phyloP scores from a whole-genome alignment of 2,329 filamentous ascomycete genomes.

The Cladophialophora immunda region DNA sequence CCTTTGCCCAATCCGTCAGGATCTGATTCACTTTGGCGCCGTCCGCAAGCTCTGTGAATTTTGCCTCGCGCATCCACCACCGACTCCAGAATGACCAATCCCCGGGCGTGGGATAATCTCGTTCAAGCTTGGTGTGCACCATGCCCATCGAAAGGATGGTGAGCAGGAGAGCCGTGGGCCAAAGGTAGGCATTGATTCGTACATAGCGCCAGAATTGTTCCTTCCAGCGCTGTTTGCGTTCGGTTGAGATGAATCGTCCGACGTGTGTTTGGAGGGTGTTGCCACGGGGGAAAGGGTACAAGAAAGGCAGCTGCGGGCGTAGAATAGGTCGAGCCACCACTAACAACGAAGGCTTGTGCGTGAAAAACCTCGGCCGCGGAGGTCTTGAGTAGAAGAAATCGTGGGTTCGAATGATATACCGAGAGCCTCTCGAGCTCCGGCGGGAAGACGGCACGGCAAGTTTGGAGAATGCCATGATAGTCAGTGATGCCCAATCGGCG shows the following conservation, averaged over 20 bases:
- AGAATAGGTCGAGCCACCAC: constrained; percentile 57
- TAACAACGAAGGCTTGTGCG: constrained; percentile 63
- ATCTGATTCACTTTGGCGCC: constrained; percentile 62
- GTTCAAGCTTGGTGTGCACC: constrained; percentile 78
- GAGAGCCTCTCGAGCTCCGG: constrained; percentile 15
- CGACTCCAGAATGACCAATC: constrained; percentile 81
- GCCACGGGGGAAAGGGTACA: constrained; percentile 61
- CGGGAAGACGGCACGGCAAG: constrained; percentile 12
- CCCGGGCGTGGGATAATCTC: constrained; percentile 78
- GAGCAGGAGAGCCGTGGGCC: constrained; percentile 68
- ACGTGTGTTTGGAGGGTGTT: constrained; percentile 65
- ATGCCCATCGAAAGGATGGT: constrained; percentile 71
- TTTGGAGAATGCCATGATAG: constrained; percentile 17
- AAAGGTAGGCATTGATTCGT: constrained; percentile 75
- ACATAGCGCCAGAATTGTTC: constrained; percentile 75
- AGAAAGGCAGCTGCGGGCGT: constrained; percentile 72
- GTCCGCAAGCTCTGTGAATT: constrained; percentile 61
- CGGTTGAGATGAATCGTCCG: constrained; percentile 79
- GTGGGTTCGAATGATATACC: background rate
- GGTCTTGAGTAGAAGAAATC: constrained; percentile 34
- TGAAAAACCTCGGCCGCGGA: constrained; percentile 61
- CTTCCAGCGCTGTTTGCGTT: constrained; percentile 64
- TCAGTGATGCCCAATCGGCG: background rate
- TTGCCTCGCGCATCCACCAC: constrained; percentile 71
- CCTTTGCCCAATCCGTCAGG: constrained; percentile 73